Conservation (phyloP, 257 asterid species). For the Penstemon barbatus region DNA sequence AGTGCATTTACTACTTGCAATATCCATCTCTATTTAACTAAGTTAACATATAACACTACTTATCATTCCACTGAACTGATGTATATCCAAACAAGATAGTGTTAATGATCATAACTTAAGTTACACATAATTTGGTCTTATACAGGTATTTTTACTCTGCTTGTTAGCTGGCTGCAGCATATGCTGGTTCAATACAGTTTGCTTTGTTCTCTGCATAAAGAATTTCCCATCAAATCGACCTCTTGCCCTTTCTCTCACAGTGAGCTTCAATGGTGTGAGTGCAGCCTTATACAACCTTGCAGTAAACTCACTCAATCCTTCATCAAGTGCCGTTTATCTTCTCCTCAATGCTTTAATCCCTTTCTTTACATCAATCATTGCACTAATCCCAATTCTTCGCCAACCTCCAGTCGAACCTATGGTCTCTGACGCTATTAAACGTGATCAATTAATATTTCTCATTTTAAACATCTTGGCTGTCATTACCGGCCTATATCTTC, state of each 20-base stretch:
- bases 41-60: background rate
- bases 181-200: constrained; percentile 92
- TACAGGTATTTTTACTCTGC: constrained; percentile 77
- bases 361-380: constrained; percentile 50
- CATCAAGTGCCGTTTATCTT: constrained; percentile 61
- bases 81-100: background rate
- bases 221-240: constrained; percentile 76
- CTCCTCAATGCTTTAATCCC: constrained; percentile 80
- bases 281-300: constrained; percentile 87
- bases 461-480: constrained; percentile 50
- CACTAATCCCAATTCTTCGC: constrained; percentile 64
- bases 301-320: constrained; percentile 53
- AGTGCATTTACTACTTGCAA: too few relatives aligned
- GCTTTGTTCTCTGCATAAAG: constrained; percentile 83
- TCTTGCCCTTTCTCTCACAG: constrained; percentile 79
- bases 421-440: constrained; percentile 40
- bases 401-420: constrained; percentile 50
- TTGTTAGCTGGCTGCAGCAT: constrained; percentile 86
- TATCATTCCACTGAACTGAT: background rate
- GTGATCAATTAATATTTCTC: constrained; percentile 63
- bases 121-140: background rate
- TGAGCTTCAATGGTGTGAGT: constrained; percentile 87
- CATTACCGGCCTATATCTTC: constrained; percentile 77
- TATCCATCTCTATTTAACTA: too few relatives aligned
- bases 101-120: background rate